phyloP scores from a whole-genome alignment of 2,329 filamentous ascomycete species.

The Fusarium anthophilum region DNA sequence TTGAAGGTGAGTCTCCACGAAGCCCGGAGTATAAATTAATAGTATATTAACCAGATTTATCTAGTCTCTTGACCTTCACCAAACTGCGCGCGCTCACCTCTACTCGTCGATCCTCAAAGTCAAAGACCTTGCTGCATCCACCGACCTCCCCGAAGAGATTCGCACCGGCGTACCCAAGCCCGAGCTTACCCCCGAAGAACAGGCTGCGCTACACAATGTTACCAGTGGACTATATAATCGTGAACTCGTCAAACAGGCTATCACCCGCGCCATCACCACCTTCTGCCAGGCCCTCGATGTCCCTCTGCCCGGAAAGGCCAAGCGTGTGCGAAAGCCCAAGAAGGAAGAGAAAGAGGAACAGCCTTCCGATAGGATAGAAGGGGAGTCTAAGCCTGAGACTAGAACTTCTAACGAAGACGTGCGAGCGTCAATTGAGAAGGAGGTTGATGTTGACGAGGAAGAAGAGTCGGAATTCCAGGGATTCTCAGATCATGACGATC shows the following conservation, averaged over 20 bases:
- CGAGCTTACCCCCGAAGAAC: slow-evolving; percentile 62
- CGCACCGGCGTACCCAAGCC: slow-evolving; percentile 59
- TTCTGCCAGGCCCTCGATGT: slow-evolving; percentile 61
- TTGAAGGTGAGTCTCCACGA: slow-evolving; percentile 56
- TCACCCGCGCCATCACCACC: slow-evolving; percentile 59
- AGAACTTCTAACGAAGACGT: slow-evolving; percentile 32
- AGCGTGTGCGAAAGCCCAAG: slow-evolving; percentile 46
- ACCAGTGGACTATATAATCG: slow-evolving; percentile 66
- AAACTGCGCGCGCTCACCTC: slow-evolving; percentile 65
- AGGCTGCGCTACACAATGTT: slow-evolving; percentile 64
- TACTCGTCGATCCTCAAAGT: slow-evolving; percentile 64
- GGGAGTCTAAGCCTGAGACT: slow-evolving; percentile 17
- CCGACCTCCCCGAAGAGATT: slow-evolving; percentile 60
- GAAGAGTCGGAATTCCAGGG: slow-evolving; percentile 52
- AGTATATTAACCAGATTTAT: not conserved
- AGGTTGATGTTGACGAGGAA: slow-evolving; percentile 40
- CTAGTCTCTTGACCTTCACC: slow-evolving; percentile 66
- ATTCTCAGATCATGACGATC: slow-evolving; percentile 44
- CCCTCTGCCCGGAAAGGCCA: slow-evolving; percentile 54
- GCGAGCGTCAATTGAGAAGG: slow-evolving; percentile 31
- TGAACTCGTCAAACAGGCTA: slow-evolving; percentile 58
- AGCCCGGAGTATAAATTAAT: not conserved
- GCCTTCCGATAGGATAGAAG: slow-evolving; percentile 36
- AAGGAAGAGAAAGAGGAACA: slow-evolving; percentile 46
- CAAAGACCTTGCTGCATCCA: slow-evolving; percentile 61